A percentile compares a stretch with the other conserved stretches of the same genome.
Conservation (phyloP, 371 early-diverging fungal genomes). For the Apophysomyces ossiformis region DNA sequence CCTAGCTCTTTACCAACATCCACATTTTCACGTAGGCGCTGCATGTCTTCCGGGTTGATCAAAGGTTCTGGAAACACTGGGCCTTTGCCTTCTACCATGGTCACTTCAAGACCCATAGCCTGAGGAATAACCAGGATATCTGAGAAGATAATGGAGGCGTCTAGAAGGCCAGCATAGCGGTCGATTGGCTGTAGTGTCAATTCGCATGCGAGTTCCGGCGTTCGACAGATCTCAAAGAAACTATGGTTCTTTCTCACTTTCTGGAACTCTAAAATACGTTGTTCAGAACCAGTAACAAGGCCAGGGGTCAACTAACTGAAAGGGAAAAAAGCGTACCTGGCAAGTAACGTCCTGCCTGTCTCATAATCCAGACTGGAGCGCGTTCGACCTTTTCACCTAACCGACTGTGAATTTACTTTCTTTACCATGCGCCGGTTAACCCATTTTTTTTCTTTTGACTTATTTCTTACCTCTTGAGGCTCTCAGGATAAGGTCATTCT, state of each 20-base stretch:
- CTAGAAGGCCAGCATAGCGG: conserved; percentile 87
- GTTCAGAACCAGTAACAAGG: too few species aligned
- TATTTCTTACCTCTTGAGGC: conserved; percentile 72
- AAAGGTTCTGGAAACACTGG: conserved; percentile 92
- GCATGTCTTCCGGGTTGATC: conserved; percentile 73
- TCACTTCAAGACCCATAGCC: conserved; percentile 92
- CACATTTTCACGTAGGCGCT: conserved; percentile 65
- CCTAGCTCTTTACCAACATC: conserved; percentile 76
- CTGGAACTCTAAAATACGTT: conserved; percentile 75
- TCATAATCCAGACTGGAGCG: conserved; percentile 97
- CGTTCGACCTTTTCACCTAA: conserved; percentile 84
- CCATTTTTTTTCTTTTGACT: neutral
- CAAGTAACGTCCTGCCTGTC: conserved; percentile 97
- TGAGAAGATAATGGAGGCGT: conserved; percentile 97
- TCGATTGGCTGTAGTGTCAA: conserved; percentile 97
- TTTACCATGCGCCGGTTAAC: too few species aligned
- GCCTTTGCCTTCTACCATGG: conserved; percentile 93
- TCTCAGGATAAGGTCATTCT: conserved; percentile 91
- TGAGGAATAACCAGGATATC: conserved; percentile 98
- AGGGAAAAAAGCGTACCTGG: conserved; percentile 71
- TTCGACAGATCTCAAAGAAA: conserved; percentile 94
- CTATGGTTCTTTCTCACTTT: conserved; percentile 83
- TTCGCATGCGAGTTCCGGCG: conserved; percentile 91
- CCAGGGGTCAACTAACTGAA: neutral
- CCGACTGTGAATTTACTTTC: neutral